Evolutionary conservation across 352 stramenopile species (phyloP).

Genomic region (Phytophthora citricola): DNA sequence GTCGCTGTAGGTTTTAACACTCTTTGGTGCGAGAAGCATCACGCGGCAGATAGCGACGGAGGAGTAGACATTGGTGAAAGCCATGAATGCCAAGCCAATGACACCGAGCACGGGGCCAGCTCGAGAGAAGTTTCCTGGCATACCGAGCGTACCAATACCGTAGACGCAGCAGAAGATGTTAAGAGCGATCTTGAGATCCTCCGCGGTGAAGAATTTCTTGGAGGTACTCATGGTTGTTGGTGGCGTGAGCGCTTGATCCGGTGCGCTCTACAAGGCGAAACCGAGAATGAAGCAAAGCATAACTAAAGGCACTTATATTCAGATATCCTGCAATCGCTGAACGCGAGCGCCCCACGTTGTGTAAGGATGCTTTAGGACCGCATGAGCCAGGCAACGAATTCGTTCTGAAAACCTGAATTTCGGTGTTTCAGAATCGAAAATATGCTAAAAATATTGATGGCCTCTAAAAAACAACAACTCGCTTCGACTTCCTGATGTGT

Average conservation of each 20-base stretch:
- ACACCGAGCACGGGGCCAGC: conserved; percentile 27
- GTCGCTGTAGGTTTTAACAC: conserved; percentile 42
- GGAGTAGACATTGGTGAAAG: conserved; percentile 46
- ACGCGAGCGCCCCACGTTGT: too few relatives aligned
- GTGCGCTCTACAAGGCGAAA: conserved; percentile 15
- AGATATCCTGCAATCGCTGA: too few relatives aligned
- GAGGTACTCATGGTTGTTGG: conserved; percentile 12
- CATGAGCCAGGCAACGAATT: too few relatives aligned
- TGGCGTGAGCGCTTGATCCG: not conserved
- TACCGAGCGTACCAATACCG: conserved; percentile 31
- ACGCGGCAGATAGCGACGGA: conserved; percentile 43
- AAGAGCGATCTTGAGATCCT: conserved; percentile 33
- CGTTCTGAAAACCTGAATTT: too few relatives aligned
- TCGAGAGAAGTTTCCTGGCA: conserved; percentile 31
- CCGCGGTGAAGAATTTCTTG: conserved; percentile 20
- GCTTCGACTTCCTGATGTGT: too few relatives aligned
- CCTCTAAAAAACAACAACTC: too few relatives aligned
- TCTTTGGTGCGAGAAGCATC: conserved; percentile 32
- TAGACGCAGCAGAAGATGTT: conserved; percentile 38
- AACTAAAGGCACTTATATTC: too few relatives aligned
- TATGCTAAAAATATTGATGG: too few relatives aligned
- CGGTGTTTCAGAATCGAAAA: too few relatives aligned
- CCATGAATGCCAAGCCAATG: conserved; percentile 46
- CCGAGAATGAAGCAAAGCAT: not conserved
- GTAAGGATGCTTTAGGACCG: too few relatives aligned